phyloP scores from a whole-genome alignment of 495 filamentous ascomycete species.

The Aspergillus egyptiacus region DNA sequence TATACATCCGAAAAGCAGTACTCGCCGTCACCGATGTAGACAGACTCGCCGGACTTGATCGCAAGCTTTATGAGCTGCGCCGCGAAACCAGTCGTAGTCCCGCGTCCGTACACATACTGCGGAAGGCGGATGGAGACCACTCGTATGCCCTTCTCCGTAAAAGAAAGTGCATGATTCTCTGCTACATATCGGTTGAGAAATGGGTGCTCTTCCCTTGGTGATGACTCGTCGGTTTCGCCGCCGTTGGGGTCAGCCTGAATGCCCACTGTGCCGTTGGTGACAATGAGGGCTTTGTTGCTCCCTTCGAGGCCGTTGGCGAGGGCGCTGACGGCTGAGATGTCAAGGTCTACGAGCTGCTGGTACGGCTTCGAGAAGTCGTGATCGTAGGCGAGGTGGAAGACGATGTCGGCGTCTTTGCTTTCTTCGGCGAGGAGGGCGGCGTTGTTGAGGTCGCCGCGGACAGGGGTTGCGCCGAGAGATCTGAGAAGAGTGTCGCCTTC shows the following conservation, averaged over 20 bases:
- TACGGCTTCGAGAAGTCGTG: conserved; percentile 37
- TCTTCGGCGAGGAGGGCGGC: conserved; percentile 30
- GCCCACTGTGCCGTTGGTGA: conserved; percentile 36
- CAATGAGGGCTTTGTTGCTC: conserved; percentile 26
- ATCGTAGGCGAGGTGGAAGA: conserved; percentile 44
- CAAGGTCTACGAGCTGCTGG: conserved; percentile 20
- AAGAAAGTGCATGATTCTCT: conserved; percentile 23
- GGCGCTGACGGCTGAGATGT: conserved; percentile 33
- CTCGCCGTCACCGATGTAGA: conserved; percentile 40
- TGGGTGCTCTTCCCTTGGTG: conserved; percentile 7
- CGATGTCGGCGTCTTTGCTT: conserved; percentile 32
- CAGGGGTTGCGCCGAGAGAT: conserved; percentile 26
- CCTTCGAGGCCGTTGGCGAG: conserved; percentile 21
- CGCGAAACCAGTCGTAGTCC: conserved; percentile 29
- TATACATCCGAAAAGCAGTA: conserved; percentile 40
- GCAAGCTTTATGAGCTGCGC: conserved; percentile 28
- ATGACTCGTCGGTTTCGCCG: conserved; percentile 28
- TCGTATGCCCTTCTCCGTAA: conserved; percentile 31
- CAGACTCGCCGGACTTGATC: conserved; percentile 23
- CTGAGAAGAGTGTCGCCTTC: conserved; percentile 23
- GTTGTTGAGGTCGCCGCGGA: conserved; percentile 34
- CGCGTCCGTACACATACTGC: conserved; percentile 37
- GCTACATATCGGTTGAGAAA: conserved; percentile 23
- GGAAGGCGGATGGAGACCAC: conserved; percentile 35
- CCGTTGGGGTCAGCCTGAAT: conserved; percentile 22